phyloP scores from a whole-genome alignment of 139 green algal species.

The Limnomonas spitsbergensis region DNA sequence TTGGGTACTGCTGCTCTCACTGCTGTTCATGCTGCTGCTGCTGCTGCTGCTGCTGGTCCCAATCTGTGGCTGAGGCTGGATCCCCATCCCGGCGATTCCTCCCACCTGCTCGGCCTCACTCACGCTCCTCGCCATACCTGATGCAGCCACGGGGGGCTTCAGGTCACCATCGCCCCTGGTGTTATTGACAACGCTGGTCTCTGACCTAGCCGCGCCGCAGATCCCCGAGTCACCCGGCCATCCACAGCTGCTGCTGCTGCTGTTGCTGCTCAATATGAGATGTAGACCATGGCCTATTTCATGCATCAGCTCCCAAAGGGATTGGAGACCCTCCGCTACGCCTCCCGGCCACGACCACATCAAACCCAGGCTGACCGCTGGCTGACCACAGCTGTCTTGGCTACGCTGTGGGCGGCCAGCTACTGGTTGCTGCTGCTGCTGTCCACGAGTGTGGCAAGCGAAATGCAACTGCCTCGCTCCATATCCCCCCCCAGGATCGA shows the following conservation, averaged over 20 bases:
- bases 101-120: no score
- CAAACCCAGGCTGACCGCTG: slow-evolving; percentile 15
- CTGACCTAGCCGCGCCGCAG: no score
- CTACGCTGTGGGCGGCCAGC: no score
- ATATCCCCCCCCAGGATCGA: slow-evolving; percentile 27
- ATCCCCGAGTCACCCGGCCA: no score
- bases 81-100: not conserved
- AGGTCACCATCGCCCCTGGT: no score
- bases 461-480: slow-evolving; percentile 28
- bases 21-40: slow-evolving; percentile 1
- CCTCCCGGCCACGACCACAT: slow-evolving; percentile 12
- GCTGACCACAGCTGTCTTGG: no score
- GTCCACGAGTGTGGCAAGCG: no score
- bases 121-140: no score
- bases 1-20: not conserved
- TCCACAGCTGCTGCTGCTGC: not conserved
- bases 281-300: slow-evolving; percentile 32
- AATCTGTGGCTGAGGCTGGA: not conserved
- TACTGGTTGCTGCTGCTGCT: no score
- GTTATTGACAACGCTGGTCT: no score
- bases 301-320: slow-evolving; percentile 31
- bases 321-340: not conserved
- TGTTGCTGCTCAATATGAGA: slow-evolving; percentile 12
- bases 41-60: not conserved
- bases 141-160: no score